These are phyloP conservation scores for Phanerochaete sordida DNA, from an alignment of 768 basidiomycete genomes.

Conservation along the genomic window DNA sequence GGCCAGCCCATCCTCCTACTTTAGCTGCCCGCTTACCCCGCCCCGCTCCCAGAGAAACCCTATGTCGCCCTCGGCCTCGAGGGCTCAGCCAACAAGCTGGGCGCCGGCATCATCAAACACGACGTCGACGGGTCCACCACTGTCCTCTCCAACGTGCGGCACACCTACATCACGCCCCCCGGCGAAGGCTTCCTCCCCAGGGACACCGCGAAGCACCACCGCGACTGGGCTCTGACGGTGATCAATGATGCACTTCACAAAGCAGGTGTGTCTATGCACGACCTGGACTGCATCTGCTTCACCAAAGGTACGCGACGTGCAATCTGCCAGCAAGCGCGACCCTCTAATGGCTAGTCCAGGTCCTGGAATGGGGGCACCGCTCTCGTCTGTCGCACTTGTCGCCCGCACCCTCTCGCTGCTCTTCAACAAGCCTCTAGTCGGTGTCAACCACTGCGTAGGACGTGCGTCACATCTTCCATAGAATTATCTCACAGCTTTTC, in stretches of 20 bases:
- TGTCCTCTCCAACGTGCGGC: constrained; percentile 90
- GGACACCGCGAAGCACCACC: constrained; percentile 94
- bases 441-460: constrained; percentile 99
- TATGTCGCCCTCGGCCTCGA: constrained; percentile 93
- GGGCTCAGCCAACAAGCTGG: constrained; percentile 97
- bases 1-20: not conserved
- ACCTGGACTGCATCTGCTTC: constrained; percentile 93
- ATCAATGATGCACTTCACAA: constrained; percentile 71
- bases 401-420: constrained; percentile 88
- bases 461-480: constrained; percentile 49
- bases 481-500: not conserved
- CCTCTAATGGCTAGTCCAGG: constrained; percentile 42
- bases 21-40: not conserved
- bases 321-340: not conserved
- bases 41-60: constrained; percentile 45
- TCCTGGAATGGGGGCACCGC: constrained; percentile 98
- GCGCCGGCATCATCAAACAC: constrained; percentile 90
- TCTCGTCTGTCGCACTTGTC: constrained; percentile 92
- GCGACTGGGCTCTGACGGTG: constrained; percentile 85
- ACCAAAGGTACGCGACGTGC: constrained; percentile 71
- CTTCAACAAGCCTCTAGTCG: constrained; percentile 87
- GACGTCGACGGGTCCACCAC: constrained; percentile 63
- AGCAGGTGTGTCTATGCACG: constrained; percentile 66
- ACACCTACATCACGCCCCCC: constrained; percentile 98
- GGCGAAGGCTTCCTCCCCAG: constrained; percentile 96